Base-by-base conservation (phyloP, 2,329 filamentous ascomycete genomes). In the Colletotrichum tanaceti region DNA sequence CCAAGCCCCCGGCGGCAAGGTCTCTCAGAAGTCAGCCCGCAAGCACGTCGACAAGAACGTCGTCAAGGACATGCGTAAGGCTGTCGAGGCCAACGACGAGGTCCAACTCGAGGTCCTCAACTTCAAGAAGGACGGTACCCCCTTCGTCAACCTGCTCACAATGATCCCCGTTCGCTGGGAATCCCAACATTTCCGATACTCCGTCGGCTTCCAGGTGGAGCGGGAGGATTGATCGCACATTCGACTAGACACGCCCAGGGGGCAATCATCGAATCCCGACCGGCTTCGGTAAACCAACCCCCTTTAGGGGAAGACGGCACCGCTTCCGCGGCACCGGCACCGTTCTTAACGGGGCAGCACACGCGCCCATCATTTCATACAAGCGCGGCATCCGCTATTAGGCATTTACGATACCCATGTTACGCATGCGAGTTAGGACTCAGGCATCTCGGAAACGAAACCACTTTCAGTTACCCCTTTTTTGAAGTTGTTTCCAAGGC, bases 61-160 rank as follows among this genome's bases (percentile, higher is more conserved):
- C 0, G 84, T 93, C 5, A 82, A 87, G 43, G 87, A 71, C 49
- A 83, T 89, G 79, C 78, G 79, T 7, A 76, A 79, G 38, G 82
- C 86, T 1, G 75, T 88, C 24, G 77, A 80, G n/a, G 69, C 74
- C 3, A 79, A 81, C 49, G 66, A 75, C 38, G 86, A 89, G 74
- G 73, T 87, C 5, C 83, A 86, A 63, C 72, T 86, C 5, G 75
- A 81, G 43, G 77, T 97, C 16, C 90, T 91, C 76, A 97, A 97
- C 76, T 97, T 94, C 77, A 89, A 91, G 71, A 92, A 93, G 79
- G 90, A 92, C 58, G 93, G 94, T 0, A 87, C 93, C 73, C 85
- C 85, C 0, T 97, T 97, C 75, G 90, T 90, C 83, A 97, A 97
- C 73, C 77, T 94, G 14, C 83, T 97, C 60, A 93, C 91, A n/a